phyloP scores from a whole-genome alignment of 176 grass and related monocot species.

The Paspalum notatum region DNA sequence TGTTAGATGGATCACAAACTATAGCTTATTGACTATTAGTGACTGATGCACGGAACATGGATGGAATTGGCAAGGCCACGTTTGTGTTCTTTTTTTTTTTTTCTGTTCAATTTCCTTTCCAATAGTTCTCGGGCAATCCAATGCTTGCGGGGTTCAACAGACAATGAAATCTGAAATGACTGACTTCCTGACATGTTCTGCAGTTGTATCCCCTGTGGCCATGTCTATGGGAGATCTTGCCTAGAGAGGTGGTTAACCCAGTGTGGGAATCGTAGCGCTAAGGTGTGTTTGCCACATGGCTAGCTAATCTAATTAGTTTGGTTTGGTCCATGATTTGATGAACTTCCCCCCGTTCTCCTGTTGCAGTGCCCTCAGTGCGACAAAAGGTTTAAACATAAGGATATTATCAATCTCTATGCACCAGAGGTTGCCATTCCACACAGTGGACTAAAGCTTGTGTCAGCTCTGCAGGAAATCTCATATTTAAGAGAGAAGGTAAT shows the following conservation, averaged over 20 bases:
- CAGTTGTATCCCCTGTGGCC: slow-evolving; percentile 94
- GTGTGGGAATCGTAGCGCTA: slow-evolving; percentile 40
- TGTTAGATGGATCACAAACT: no score
- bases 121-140: no score
- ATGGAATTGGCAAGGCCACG: neutral
- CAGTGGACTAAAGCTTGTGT: slow-evolving; percentile 45
- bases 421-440: slow-evolving; percentile 68
- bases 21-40: neutral
- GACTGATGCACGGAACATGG: neutral
- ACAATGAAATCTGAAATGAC: neutral
- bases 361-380: slow-evolving; percentile 87
- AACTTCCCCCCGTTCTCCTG: neutral
- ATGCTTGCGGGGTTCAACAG: no score
- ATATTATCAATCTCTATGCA: slow-evolving; percentile 88
- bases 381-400: slow-evolving; percentile 64
- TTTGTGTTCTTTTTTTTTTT: neutral
- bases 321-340: neutral
- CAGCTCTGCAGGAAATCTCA: slow-evolving; percentile 66
- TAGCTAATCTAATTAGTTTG: neutral
- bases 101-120: neutral
- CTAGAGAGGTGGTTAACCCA: slow-evolving; percentile 68
- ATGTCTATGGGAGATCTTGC: slow-evolving; percentile 90
- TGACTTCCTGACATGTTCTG: slow-evolving; percentile 17
- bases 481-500: slow-evolving; percentile 61
- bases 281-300: slow-evolving; percentile 40